These are phyloP conservation scores for Crassisporium funariophilum DNA, from an alignment of 768 basidiomycete species.

Conservation along the genomic window DNA sequence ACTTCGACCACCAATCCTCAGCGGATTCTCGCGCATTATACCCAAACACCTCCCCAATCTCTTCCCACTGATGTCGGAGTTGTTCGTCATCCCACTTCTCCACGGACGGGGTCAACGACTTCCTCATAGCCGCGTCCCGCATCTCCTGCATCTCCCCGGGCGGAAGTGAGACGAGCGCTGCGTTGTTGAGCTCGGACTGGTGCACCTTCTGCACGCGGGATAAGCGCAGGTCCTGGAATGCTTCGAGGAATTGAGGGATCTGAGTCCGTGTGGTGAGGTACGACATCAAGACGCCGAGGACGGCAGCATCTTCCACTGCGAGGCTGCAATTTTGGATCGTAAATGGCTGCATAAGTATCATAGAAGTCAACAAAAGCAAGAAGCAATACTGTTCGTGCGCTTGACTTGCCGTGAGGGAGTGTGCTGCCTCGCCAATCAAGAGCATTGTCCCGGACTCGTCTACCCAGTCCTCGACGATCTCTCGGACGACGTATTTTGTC, in stretches of 20 bases:
- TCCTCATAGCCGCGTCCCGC: conserved; percentile 41
- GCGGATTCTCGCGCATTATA: conserved; percentile 55
- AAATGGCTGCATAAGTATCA: conserved; percentile 53
- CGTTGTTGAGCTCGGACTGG: conserved; percentile 45
- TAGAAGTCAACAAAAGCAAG: conserved; percentile 3
- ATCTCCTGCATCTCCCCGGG: conserved; percentile 42
- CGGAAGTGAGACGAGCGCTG: conserved; percentile 42
- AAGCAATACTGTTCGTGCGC: conserved; percentile 1
- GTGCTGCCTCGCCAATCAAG: conserved; percentile 58
- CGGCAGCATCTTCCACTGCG: conserved; percentile 59
- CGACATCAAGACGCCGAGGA: conserved; percentile 55
- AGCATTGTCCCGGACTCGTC: conserved; percentile 46
- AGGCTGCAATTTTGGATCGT: conserved; percentile 48
- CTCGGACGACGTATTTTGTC: conserved; percentile 36
- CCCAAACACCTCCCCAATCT: conserved; percentile 46
- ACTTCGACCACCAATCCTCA: conserved; percentile 63
- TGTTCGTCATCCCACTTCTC: conserved; percentile 42
- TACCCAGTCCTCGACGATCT: conserved; percentile 51
- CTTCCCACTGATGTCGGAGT: conserved; percentile 49
- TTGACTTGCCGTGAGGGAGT: conserved; percentile 49
- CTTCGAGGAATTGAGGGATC: conserved; percentile 47
- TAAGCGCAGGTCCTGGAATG: conserved; percentile 54
- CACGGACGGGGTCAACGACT: conserved; percentile 18
- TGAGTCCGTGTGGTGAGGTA: conserved; percentile 45
- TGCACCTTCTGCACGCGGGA: conserved; percentile 44